A percentile compares a stretch with the other conserved stretches of the same genome.
These are phyloP conservation scores for Penicillium aurantiogriseum DNA, from an alignment of 2,329 filamentous ascomycete species.

Conservation along the genomic window DNA sequence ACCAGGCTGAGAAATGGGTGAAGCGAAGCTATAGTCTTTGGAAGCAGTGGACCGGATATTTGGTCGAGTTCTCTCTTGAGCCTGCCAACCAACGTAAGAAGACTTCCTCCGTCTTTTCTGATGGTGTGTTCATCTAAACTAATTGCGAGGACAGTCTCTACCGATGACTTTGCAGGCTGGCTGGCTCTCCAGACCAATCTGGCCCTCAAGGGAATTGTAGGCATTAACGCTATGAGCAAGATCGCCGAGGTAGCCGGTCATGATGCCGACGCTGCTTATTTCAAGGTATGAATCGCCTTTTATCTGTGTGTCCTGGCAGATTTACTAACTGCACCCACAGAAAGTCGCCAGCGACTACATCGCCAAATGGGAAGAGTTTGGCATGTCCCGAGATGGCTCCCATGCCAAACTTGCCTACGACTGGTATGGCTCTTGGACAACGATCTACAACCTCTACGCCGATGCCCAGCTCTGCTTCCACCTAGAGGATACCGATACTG, in stretches of 20 bases:
- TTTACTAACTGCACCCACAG: constrained; percentile 22
- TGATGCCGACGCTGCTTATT: constrained; percentile 56
- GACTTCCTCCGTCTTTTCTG: neutral
- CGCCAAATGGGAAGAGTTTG: constrained; percentile 67
- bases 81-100: constrained; percentile 67
- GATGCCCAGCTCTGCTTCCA: constrained; percentile 82
- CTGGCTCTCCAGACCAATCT: constrained; percentile 77
- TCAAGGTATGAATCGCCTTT: constrained; percentile 41
- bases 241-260: constrained; percentile 64
- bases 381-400: constrained; percentile 65
- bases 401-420: constrained; percentile 80
- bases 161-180: constrained; percentile 80
- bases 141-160: constrained; percentile 56
- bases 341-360: constrained; percentile 67
- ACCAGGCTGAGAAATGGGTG: constrained; percentile 64
- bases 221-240: constrained; percentile 73
- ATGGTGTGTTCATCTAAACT: neutral
- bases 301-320: neutral
- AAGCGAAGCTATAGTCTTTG: constrained; percentile 68
- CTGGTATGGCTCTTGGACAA: constrained; percentile 78
- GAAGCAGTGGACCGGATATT: constrained; percentile 75
- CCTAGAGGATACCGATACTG: constrained; percentile 47
- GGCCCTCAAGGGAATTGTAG: constrained; percentile 79
- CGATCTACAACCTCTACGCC: constrained; percentile 80
- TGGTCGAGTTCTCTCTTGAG: constrained; percentile 71